Evolutionary conservation across 768 basidiomycete species (phyloP).

Genomic region (Termitomyces heimii): DNA sequence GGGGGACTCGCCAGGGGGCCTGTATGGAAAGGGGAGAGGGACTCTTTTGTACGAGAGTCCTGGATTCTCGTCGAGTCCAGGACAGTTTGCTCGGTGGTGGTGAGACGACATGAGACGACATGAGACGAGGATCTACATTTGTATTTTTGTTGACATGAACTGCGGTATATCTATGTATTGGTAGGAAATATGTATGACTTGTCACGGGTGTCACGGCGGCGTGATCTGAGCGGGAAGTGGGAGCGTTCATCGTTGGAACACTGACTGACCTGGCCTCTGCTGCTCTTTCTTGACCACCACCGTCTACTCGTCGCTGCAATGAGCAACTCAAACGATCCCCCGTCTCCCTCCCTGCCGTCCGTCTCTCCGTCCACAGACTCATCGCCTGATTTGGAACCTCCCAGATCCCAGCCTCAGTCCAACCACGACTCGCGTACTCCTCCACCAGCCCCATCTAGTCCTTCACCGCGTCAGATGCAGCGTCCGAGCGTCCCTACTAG

Average conservation of each 20-base stretch:
- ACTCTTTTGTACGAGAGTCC: slow-evolving; percentile 69
- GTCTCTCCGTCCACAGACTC: slow-evolving; percentile 16
- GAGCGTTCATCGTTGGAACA: slow-evolving; percentile 5
- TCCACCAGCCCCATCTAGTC: slow-evolving; percentile 23
- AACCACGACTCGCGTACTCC: slow-evolving; percentile 23
- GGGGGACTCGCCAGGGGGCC: slow-evolving; percentile 55
- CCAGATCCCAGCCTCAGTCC: slow-evolving; percentile 14
- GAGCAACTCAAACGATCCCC: slow-evolving; percentile 32
- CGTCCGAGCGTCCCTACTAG: slow-evolving; percentile 54
- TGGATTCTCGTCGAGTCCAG: slow-evolving; percentile 48
- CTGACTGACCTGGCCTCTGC: not conserved
- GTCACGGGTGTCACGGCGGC: slow-evolving; percentile 10
- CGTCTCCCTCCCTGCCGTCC: slow-evolving; percentile 26
- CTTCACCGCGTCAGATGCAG: slow-evolving; percentile 20
- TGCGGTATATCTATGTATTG: not conserved
- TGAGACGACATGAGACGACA: slow-evolving; percentile 18
- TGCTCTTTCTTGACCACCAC: not conserved
- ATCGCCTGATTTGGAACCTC: slow-evolving; percentile 20
- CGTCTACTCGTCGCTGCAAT: slow-evolving; percentile 16
- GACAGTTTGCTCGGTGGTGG: slow-evolving; percentile 47
- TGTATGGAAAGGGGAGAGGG: slow-evolving; percentile 55
- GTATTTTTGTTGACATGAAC: not conserved
- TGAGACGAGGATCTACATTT: not conserved
- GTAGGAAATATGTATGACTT: not conserved
- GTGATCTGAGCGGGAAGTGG: slow-evolving; percentile 10